Evolutionary conservation across 805 yeast species (phyloP), one percentile per base, ranked within the genome.

Genomic region (Lachancea quebecensis): DNA sequence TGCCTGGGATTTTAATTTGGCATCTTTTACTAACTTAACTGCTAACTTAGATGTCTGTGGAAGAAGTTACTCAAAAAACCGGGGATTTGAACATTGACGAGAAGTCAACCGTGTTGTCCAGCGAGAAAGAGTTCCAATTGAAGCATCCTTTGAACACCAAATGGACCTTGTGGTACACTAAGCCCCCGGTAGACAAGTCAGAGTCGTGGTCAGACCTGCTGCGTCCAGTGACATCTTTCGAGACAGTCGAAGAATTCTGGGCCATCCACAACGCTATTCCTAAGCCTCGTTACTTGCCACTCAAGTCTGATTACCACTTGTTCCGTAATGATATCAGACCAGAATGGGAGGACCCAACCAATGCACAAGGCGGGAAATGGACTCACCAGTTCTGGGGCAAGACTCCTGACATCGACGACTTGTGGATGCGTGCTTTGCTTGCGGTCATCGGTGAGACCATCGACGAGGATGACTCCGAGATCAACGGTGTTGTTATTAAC

Each of bases 231-330:
- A 91, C 89, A 56, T 79, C 95, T 18, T 88, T 93, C 59, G 77
- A 81, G 45, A 81, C 96, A n/a, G 98, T 93, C 42, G 99, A 93
- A 73, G 97, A 91, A 68, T 93, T 93, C 73, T 93, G 99, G 99
- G 99, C 98, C 21, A 84, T 91, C 54, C 85, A 80, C 74, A 90
- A 93, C 69, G 85, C 95, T 36, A 82, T 93, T 57, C 98, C 98
- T 55, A 81, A 80, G 58, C 96, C 95, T 42, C 79, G 80, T 51
- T 96, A 89, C 64, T 76, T 93, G 64, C 98, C 98, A 57, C 63
- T 83, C 59, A 86, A 82, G 68, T 85, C 96, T 10, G 98, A 93
- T 70, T 91, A 91, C 71, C 95, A 93, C 66, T 79, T 91, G 61
- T 93, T 93, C 75, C 85, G 91, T 71, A 85, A 84, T 64, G 95